Conservation (phyloP, 164 flowering plant genomes). For the Kalanchoe fedtschenkoi region DNA sequence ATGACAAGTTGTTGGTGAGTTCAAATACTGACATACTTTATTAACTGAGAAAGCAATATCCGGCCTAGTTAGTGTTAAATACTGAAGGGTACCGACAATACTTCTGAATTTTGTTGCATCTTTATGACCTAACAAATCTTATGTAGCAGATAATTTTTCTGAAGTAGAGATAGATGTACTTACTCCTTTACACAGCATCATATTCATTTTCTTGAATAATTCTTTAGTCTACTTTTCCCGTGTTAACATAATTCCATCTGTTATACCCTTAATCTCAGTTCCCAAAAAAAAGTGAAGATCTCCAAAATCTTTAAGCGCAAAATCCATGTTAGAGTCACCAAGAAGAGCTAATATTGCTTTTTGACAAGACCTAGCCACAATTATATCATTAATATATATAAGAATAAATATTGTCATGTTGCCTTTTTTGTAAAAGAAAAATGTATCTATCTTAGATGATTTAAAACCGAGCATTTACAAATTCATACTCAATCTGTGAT, state of each 20-base stretch:
- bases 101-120: too few species aligned
- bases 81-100: too few species aligned
- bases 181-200: neutral
- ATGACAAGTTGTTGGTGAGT: neutral
- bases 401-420: neutral
- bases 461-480: neutral
- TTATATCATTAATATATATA: neutral
- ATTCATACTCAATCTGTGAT: neutral
- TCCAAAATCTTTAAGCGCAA: too few species aligned
- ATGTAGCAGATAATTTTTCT: neutral
- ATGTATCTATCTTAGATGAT: neutral
- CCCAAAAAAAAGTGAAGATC: neutral
- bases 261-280: neutral
- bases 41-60: neutral
- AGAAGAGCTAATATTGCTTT: neutral
- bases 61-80: too few species aligned
- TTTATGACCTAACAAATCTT: too few species aligned
- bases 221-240: neutral
- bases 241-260: neutral
- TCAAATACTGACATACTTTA: neutral
- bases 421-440: neutral
- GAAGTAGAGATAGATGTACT: neutral
- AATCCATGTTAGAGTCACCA: neutral
- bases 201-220: too few species aligned
- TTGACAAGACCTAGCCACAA: neutral